Evolutionary conservation across 495 filamentous ascomycete genomes (phyloP).

Genomic region (Aspergillus wentii): DNA sequence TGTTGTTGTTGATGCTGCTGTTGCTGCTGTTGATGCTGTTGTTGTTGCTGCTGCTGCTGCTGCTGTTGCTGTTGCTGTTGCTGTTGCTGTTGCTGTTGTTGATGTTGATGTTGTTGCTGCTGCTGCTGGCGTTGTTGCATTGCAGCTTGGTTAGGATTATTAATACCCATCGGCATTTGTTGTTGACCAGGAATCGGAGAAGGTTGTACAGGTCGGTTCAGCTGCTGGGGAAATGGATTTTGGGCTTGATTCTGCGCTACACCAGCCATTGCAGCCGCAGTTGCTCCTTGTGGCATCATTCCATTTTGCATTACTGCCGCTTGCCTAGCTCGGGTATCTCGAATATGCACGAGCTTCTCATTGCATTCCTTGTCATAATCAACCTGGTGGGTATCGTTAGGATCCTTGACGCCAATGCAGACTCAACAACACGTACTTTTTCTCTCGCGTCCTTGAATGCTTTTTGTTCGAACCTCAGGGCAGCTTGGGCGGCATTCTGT

Average conservation of each 20-base stretch:
- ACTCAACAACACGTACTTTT: conserved; percentile 26
- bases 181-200: conserved; percentile 45
- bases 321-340: conserved; percentile 41
- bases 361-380: conserved; percentile 46
- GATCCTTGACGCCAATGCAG: conserved; percentile 1
- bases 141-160: conserved; percentile 32
- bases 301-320: conserved; percentile 38
- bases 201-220: conserved; percentile 49
- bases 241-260: conserved; percentile 35
- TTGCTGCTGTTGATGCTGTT: conserved; percentile 3
- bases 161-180: conserved; percentile 42
- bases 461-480: conserved; percentile 44
- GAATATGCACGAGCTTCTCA: conserved; percentile 45
- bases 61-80: conserved; percentile 34
- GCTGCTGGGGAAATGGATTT: conserved; percentile 44
- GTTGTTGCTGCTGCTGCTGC: conserved; percentile 21
- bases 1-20: conserved; percentile 15
- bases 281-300: conserved; percentile 36
- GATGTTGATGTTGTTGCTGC: conserved; percentile 25
- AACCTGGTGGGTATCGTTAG: conserved; percentile 17
- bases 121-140: conserved; percentile 30
- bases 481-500: conserved; percentile 34
- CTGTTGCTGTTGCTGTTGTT: conserved; percentile 22
- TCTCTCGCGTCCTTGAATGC: conserved; percentile 42
- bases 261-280: conserved; percentile 21